These are phyloP conservation scores for Tetracladium setigerum DNA, from an alignment of 495 filamentous ascomycete species.

Conservation along the genomic window DNA sequence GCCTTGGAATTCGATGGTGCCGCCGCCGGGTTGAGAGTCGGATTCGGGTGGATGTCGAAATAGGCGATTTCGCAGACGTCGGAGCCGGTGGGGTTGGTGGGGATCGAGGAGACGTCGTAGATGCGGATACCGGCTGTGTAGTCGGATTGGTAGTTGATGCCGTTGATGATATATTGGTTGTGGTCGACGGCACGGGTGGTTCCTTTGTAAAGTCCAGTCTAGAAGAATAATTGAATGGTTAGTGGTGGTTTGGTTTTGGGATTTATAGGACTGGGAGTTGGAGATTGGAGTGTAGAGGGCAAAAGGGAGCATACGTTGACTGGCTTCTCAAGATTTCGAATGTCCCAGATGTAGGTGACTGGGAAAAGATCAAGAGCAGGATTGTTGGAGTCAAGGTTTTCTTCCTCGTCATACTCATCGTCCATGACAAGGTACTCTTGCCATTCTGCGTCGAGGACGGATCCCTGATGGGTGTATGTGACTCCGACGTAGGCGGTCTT, in stretches of 20 bases:
- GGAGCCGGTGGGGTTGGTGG: slow-evolving; percentile 37
- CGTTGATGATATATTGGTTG: slow-evolving; percentile 52
- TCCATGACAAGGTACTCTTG: slow-evolving; percentile 51
- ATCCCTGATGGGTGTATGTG: slow-evolving; percentile 56
- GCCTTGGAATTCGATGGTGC: slow-evolving; percentile 25
- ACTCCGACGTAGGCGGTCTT: slow-evolving; percentile 48
- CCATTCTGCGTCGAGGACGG: slow-evolving; percentile 42
- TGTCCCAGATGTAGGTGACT: slow-evolving; percentile 50
- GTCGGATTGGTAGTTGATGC: slow-evolving; percentile 48
- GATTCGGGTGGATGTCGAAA: slow-evolving; percentile 10
- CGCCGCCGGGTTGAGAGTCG: slow-evolving; percentile 3
- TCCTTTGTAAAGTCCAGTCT: slow-evolving; percentile 48
- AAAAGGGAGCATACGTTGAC: slow-evolving; percentile 7
- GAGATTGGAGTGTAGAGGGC: too few relatives aligned
- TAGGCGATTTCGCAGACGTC: slow-evolving; percentile 7
- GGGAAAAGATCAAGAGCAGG: slow-evolving; percentile 38
- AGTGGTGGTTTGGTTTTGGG: too few relatives aligned
- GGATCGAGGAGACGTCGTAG: slow-evolving; percentile 46
- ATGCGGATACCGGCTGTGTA: slow-evolving; percentile 52
- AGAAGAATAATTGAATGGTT: slow-evolving; percentile 15
- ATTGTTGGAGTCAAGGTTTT: slow-evolving; percentile 31
- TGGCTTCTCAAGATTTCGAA: slow-evolving; percentile 41
- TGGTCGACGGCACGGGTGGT: slow-evolving; percentile 47
- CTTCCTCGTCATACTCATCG: slow-evolving; percentile 53
- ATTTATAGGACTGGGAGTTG: too few relatives aligned